Evolutionary conservation across 768 basidiomycete genomes (phyloP).

Genomic region (Kwoniella europaea): DNA sequence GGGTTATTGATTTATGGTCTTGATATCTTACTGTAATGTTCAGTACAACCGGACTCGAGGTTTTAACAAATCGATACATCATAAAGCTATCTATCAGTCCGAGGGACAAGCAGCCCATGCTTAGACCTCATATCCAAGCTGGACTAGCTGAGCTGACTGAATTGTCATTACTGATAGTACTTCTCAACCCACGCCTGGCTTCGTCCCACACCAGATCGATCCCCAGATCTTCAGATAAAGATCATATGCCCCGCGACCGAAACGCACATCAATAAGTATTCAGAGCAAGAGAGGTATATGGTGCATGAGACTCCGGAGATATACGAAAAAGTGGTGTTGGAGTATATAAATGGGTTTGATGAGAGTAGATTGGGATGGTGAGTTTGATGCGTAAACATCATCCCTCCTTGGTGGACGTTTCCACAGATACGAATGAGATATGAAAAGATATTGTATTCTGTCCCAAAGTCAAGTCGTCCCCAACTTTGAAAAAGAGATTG

Average conservation of each 20-base stretch:
- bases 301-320: constrained; percentile 82
- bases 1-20: constrained; percentile 21
- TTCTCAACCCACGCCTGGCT: constrained; percentile 79
- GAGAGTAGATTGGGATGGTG: constrained; percentile 81
- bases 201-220: constrained; percentile 44
- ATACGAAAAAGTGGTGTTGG: constrained; percentile 72
- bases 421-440: too few relatives aligned
- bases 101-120: too few relatives aligned
- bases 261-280: constrained; percentile 88
- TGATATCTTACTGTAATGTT: background rate
- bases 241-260: constrained; percentile 88
- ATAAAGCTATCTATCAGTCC: too few relatives aligned
- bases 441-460: too few relatives aligned
- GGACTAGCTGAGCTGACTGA: background rate
- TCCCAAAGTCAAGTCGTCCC: too few relatives aligned
- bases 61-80: too few relatives aligned
- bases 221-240: constrained; percentile 78
- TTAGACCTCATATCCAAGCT: background rate
- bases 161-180: constrained; percentile 64
- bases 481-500: too few relatives aligned
- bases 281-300: constrained; percentile 71
- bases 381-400: constrained; percentile 20
- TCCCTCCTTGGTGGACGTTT: too few relatives aligned
- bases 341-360: constrained; percentile 79
- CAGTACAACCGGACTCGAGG: too few relatives aligned